Percentiles rank a stretch among this genome's conserved stretches.
These are phyloP conservation scores for Entophlyctis luteolus DNA, from an alignment of 192 early-diverging fungal species.

Conservation along the genomic window DNA sequence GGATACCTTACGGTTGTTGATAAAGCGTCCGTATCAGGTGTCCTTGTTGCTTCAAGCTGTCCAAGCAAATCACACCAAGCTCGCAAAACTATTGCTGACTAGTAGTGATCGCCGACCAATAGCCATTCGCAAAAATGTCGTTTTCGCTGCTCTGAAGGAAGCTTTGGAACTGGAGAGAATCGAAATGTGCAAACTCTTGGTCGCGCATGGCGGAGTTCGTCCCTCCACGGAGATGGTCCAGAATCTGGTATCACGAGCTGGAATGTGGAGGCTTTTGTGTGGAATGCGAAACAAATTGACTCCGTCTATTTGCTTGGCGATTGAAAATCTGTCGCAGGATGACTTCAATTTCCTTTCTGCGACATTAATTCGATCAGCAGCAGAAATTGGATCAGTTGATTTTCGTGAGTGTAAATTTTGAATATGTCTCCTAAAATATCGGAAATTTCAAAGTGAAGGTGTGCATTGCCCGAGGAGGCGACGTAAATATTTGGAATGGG, in stretches of 20 bases:
- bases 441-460: constrained; percentile 1
- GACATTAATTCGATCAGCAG: not conserved
- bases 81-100: constrained; percentile 18
- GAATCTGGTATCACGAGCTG: constrained; percentile 19
- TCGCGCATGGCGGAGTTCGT: constrained; percentile 5
- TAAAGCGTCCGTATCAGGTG: constrained; percentile 10
- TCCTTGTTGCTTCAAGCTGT: constrained; percentile 31
- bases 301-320: not conserved
- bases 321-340: constrained; percentile 4
- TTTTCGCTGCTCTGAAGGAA: constrained; percentile 10
- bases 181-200: constrained; percentile 22
- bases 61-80: constrained; percentile 24
- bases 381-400: constrained; percentile 20
- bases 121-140: not conserved
- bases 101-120: not conserved
- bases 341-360: constrained; percentile 10
- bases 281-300: constrained; percentile 18
- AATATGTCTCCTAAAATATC: not conserved
- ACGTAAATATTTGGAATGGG: constrained; percentile 33
- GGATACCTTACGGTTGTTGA: no score
- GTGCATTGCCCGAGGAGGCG: constrained; percentile 19
- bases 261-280: constrained; percentile 23
- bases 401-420: constrained; percentile 28
- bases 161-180: constrained; percentile 5
- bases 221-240: constrained; percentile 20